Evolutionary conservation across 179 eudicot species (phyloP).

Genomic region (Patellifolia procumbens): DNA sequence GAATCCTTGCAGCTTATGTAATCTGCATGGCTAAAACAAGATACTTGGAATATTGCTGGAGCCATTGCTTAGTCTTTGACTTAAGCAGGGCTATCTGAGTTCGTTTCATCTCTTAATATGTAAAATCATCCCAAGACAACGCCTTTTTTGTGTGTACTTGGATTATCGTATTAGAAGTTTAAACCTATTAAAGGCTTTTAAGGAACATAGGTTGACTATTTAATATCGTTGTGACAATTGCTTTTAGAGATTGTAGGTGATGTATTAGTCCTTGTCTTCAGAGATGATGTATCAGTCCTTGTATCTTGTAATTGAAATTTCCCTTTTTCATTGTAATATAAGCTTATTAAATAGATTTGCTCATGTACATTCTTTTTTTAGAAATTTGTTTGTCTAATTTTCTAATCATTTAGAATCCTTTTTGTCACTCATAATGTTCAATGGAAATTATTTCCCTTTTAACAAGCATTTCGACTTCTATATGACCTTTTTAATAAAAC

Average conservation of each 20-base stretch:
- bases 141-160: constrained; percentile 62
- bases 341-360: background rate
- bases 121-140: constrained; percentile 44
- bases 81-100: constrained; percentile 17
- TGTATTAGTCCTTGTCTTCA: no score
- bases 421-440: background rate
- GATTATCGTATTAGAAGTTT: constrained; percentile 27
- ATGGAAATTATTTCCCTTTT: background rate
- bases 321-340: background rate
- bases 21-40: constrained; percentile 1
- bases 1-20: constrained; percentile 10
- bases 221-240: constrained; percentile 34
- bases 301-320: constrained; percentile 3
- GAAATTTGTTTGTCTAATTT: background rate
- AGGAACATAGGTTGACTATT: background rate
- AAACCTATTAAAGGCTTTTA: constrained; percentile 8
- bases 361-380: constrained; percentile 12
- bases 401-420: background rate
- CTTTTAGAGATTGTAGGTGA: constrained; percentile 48
- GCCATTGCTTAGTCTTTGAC: constrained; percentile 9
- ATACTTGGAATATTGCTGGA: constrained; percentile 12
- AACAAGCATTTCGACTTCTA: constrained; percentile 8
- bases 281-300: constrained; percentile 21
- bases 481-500: no score
- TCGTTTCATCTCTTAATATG: constrained; percentile 25